Evolutionary conservation across 352 stramenopile genomes (phyloP).

Genomic region (Blastocystis hominis): DNA sequence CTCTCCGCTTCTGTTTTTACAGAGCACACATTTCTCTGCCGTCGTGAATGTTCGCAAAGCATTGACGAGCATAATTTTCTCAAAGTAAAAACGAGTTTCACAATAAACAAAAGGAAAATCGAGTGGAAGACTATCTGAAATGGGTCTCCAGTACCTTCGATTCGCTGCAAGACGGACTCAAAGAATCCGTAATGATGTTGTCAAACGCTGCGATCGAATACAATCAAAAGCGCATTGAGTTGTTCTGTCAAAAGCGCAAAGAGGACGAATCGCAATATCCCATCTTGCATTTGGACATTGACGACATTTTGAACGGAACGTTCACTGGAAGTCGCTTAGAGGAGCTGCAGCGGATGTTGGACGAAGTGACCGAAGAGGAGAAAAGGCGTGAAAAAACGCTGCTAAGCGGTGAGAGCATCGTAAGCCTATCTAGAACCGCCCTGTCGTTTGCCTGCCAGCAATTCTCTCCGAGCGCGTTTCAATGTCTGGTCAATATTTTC

Average conservation of each 20-base stretch:
- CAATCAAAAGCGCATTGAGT: not conserved
- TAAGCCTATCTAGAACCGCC: not conserved
- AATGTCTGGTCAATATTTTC: not conserved
- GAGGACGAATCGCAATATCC: not conserved
- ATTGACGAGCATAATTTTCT: not conserved
- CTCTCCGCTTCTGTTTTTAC: not conserved
- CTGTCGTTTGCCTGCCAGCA: not conserved
- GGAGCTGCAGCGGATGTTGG: not conserved
- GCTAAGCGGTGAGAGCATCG: not conserved
- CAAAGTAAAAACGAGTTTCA: not conserved
- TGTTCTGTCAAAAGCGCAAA: not conserved
- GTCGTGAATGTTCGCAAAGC: not conserved
- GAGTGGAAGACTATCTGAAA: not conserved
- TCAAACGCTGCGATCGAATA: not conserved
- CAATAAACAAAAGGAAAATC: not conserved
- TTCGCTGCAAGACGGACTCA: not conserved
- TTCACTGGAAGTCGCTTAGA: not conserved
- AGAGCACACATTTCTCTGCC: not conserved
- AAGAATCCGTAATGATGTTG: not conserved
- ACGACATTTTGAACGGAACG: conserved; percentile 19
- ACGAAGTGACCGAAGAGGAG: not conserved
- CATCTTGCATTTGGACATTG: not conserved
- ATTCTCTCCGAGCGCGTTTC: not conserved
- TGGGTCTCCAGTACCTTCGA: not conserved
- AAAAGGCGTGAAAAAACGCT: not conserved